Evolutionary conservation across 106 monocot species (phyloP).

Genomic region (Dioscorea dumetorum): DNA sequence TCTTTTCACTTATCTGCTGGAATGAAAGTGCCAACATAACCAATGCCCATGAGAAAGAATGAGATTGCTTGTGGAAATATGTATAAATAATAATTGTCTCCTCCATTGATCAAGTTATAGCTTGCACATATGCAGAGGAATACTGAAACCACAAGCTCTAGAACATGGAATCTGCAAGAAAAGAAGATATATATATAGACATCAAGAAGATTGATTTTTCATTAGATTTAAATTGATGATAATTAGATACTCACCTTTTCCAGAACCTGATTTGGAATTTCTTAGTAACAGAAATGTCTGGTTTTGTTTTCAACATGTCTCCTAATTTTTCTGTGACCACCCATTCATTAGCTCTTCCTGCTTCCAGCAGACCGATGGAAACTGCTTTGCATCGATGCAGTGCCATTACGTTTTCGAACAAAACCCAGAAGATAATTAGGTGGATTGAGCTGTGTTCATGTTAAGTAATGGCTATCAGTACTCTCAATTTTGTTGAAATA

Average conservation of each 20-base stretch:
- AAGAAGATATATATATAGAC: not conserved
- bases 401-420: slow-evolving; percentile 53
- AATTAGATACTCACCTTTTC: slow-evolving; percentile 1
- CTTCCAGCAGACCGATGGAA: slow-evolving; percentile 31
- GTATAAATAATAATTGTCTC: slow-evolving; percentile 30
- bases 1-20: slow-evolving; percentile 1
- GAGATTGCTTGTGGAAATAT: slow-evolving; percentile 36
- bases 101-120: slow-evolving; percentile 22
- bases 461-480: no score
- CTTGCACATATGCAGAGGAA: slow-evolving; percentile 35
- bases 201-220: not conserved
- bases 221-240: not conserved
- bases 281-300: not conserved
- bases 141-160: slow-evolving; percentile 25
- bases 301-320: slow-evolving; percentile 17
- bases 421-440: slow-evolving; percentile 42
- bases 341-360: slow-evolving; percentile 51
- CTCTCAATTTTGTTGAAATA: not conserved
- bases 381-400: slow-evolving; percentile 35
- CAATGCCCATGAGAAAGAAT: slow-evolving; percentile 40
- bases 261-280: slow-evolving; percentile 1
- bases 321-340: slow-evolving; percentile 43
- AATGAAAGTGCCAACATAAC: slow-evolving; percentile 31
- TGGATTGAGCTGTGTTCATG: slow-evolving; percentile 31
- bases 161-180: slow-evolving; percentile 26